Conservation (phyloP, 768 basidiomycete genomes). For the Suillus lakei region DNA sequence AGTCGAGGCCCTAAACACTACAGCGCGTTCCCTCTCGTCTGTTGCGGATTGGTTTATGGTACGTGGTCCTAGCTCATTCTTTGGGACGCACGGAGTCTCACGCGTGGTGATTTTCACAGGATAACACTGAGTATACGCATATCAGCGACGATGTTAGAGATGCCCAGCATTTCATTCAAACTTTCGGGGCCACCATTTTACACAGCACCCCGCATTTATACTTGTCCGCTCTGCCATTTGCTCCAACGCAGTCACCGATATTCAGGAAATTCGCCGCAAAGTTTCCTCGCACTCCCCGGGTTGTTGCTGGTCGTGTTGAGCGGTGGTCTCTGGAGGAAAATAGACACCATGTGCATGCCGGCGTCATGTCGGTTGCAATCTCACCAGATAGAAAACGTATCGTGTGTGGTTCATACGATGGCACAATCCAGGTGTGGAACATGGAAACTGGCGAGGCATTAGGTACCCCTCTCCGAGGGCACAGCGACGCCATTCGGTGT, state of each 20-base stretch:
- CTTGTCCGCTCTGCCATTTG: constrained; percentile 31
- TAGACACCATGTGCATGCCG: neutral
- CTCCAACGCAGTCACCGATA: constrained; percentile 18
- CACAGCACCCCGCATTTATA: constrained; percentile 30
- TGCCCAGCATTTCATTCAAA: constrained; percentile 14
- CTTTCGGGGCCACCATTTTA: constrained; percentile 18
- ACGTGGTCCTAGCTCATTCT: neutral
- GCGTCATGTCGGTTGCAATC: constrained; percentile 6
- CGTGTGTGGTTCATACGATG: constrained; percentile 10
- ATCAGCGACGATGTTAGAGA: constrained; percentile 12
- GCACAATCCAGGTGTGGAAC: constrained; percentile 15
- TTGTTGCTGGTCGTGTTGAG: neutral
- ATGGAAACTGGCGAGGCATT: constrained; percentile 13
- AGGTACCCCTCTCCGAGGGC: constrained; percentile 6
- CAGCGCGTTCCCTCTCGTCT: neutral
- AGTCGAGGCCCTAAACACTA: neutral
- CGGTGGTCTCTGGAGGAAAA: neutral
- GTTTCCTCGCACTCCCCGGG: neutral
- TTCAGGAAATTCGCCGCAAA: neutral
- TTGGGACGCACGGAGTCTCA: neutral
- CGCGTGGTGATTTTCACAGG: neutral
- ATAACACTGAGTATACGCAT: neutral
- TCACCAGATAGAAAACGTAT: constrained; percentile 9
- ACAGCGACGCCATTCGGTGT: constrained; percentile 5
- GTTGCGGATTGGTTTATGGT: constrained; percentile 3